These are phyloP conservation scores for Collybia sordida DNA, from an alignment of 768 basidiomycete species.

Conservation along the genomic window DNA sequence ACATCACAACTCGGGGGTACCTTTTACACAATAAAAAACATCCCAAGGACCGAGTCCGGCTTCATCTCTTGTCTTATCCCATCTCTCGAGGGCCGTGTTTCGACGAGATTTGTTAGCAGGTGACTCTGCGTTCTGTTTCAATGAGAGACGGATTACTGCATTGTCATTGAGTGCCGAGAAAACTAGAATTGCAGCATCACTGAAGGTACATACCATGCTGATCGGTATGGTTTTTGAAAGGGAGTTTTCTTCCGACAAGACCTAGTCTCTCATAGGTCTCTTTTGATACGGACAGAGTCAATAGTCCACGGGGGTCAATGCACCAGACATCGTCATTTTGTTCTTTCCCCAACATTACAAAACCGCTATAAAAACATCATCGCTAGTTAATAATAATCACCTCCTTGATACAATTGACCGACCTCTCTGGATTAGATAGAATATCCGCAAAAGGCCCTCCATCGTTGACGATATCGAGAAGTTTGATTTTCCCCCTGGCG, in stretches of 20 bases:
- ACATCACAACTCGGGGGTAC: conserved; percentile 15
- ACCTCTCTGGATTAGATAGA: conserved; percentile 3
- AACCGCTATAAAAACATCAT: conserved; percentile 15
- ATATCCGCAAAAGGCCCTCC: conserved; percentile 26
- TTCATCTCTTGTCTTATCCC: conserved; percentile 46
- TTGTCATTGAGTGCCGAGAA: not conserved
- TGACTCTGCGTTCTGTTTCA: conserved; percentile 39
- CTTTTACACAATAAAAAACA: conserved; percentile 37
- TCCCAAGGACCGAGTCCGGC: conserved; percentile 40
- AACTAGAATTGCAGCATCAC: conserved; percentile 4
- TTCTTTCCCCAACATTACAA: conserved; percentile 32
- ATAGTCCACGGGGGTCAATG: conserved; percentile 58
- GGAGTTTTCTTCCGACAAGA: conserved; percentile 52
- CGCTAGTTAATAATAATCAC: too few relatives aligned
- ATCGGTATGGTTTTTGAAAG: conserved; percentile 50
- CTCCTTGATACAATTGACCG: not conserved
- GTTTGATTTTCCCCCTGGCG: conserved; percentile 37
- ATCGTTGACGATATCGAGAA: conserved; percentile 43
- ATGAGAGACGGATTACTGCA: conserved; percentile 47
- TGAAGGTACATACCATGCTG: conserved; percentile 41
- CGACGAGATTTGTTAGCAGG: conserved; percentile 35
- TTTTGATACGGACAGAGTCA: conserved; percentile 58
- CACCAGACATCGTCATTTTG: conserved; percentile 64
- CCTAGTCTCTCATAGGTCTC: conserved; percentile 62
- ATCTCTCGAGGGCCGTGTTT: conserved; percentile 39